A percentile compares a stretch with the other conserved stretches of the same genome.
phyloP scores from a whole-genome alignment of 2,329 filamentous ascomycete species.

The Neofusicoccum umdonicola region DNA sequence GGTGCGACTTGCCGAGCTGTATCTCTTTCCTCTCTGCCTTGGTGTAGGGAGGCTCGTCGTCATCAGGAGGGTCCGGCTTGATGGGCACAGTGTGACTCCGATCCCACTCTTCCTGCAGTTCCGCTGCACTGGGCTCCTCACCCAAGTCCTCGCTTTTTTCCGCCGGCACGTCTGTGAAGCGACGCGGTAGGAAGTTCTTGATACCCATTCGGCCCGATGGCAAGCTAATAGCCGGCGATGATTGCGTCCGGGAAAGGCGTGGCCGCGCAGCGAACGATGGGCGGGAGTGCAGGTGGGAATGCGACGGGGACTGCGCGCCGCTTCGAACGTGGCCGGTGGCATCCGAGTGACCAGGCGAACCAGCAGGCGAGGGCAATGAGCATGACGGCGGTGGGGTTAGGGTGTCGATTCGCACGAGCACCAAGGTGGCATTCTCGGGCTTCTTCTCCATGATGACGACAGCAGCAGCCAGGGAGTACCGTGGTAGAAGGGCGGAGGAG shows the following conservation, averaged over 20 bases:
- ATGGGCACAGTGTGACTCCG: not conserved
- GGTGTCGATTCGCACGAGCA: slow-evolving; percentile 7
- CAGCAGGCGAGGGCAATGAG: not conserved
- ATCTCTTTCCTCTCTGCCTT: not conserved
- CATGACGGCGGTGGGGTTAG: not conserved
- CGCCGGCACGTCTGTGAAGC: not conserved
- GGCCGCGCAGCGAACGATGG: not conserved
- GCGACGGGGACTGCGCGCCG: not conserved
- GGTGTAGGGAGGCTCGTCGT: not conserved
- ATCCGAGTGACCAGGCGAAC: not conserved
- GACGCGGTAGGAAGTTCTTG: not conserved
- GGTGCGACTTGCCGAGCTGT: not conserved
- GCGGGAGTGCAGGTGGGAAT: not conserved
- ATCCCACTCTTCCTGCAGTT: not conserved
- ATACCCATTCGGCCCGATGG: not conserved
- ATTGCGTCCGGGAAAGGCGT: not conserved
- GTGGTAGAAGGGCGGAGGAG: not conserved
- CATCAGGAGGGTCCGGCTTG: slow-evolving; percentile 8
- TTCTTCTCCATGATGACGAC: slow-evolving; percentile 12
- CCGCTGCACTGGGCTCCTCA: not conserved
- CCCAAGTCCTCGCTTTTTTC: not conserved
- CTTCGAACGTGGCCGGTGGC: not conserved
- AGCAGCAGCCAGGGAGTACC: slow-evolving; percentile 1
- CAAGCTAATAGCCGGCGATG: not conserved
- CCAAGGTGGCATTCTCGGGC: slow-evolving; percentile 2